Evolutionary conservation across 495 filamentous ascomycete species (phyloP).

Genomic region (Pseudomonodictys pantanalensis): DNA sequence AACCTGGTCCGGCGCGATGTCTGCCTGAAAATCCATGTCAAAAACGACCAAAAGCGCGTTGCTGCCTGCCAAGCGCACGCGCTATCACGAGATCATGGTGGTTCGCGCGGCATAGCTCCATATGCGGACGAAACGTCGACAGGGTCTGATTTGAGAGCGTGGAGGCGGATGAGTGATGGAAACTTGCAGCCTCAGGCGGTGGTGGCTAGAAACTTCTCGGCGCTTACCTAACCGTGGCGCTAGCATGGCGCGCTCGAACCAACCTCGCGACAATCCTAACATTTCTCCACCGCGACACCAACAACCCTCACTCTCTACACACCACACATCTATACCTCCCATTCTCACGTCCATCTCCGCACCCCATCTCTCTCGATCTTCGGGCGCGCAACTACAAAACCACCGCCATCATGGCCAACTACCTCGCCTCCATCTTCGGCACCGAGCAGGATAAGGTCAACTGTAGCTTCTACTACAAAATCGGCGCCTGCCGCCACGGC

Average conservation of each 20-base stretch:
- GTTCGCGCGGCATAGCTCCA: too few relatives aligned
- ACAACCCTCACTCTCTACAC: not conserved
- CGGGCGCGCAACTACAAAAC: not conserved
- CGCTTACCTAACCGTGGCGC: too few relatives aligned
- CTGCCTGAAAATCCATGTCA: not conserved
- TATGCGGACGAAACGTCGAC: too few relatives aligned
- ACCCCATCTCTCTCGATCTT: not conserved
- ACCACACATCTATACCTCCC: too few relatives aligned
- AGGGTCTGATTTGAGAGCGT: too few relatives aligned
- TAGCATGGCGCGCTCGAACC: too few relatives aligned
- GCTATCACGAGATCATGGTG: too few relatives aligned
- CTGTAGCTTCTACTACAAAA: slow-evolving; percentile 90
- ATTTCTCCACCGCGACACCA: not conserved
- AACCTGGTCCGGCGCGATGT: not conserved
- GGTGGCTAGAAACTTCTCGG: too few relatives aligned
- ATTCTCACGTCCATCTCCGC: not conserved
- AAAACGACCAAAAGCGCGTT: not conserved
- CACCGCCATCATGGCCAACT: slow-evolving; percentile 72
- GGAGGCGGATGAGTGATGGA: too few relatives aligned
- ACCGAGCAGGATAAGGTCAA: slow-evolving; percentile 97
- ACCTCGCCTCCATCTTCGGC: slow-evolving; percentile 98
- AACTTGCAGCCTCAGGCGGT: too few relatives aligned
- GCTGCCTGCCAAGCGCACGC: too few relatives aligned
- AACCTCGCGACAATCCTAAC: too few relatives aligned
- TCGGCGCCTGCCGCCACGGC: slow-evolving; percentile 96